Base-by-base conservation (phyloP, 2,329 filamentous ascomycete genomes). In the Ploettnerulaceae sp. region DNA sequence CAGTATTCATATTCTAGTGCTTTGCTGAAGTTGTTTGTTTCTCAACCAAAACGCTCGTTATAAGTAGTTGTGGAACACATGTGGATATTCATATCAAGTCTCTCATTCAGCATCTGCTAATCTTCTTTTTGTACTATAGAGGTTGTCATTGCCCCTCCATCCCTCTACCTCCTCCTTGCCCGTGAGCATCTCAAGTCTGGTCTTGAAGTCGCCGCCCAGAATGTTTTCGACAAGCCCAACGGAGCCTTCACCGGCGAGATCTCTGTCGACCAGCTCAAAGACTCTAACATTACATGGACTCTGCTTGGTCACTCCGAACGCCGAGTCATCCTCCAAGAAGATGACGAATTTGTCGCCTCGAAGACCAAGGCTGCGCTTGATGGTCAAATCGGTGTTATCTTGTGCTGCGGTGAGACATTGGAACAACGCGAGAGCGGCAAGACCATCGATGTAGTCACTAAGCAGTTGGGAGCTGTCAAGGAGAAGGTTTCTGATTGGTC, bases 201-300 rank as follows among this genome's bases (percentile, higher is more conserved):
- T 57, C 76, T 98, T 66, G 85, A 87, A 65, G 86, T 98, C 55
- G 86, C 91, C 48, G 84, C 93, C 48, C 93, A 98, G 75, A 98
- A 98, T 72, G 89, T 97, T 70, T 97, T 81, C 72, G 87, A 97
- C 77, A 91, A 91, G 80, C 89, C 89, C 68, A 89, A 93, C 70
- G 93, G 93, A 61, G 93, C 93, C 62, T 97, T 86, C 77, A 98
- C 93, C 26, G 93, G 93, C 64, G 93, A 98, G 75, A 93, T 96
- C 73, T 90, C 85, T 57, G 90, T 90, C 56, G 74, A 83, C 53
- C 93, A 97, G 75, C 82, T 98, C 64, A 84, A 86, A 72, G 93
- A 97, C 71, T 82, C 77, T 71, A 81, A 81, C 66, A 86, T 97
- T 71, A 81, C 81, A 65, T 98, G 93, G 93, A 78, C 84, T 53